A percentile compares a stretch with the other conserved stretches of the same genome.
These are phyloP conservation scores for Ampelomyces quisqualis DNA, from an alignment of 2,329 filamentous ascomycete species.

Conservation along the genomic window DNA sequence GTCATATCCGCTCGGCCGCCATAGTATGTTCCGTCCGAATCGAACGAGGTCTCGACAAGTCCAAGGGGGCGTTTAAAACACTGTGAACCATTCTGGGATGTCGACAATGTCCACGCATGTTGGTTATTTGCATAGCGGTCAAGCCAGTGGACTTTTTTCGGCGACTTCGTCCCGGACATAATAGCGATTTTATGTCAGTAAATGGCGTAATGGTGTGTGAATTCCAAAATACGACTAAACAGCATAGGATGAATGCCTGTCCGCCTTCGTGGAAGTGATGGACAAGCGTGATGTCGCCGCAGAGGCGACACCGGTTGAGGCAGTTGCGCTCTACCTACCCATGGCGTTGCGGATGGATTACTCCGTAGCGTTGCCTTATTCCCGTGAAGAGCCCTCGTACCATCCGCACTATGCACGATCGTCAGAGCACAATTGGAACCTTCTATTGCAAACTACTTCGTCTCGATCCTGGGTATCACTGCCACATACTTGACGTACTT, in stretches of 20 bases:
- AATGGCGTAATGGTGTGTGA: too few species aligned
- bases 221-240: too few species aligned
- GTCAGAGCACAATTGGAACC: not conserved
- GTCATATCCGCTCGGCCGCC: slow-evolving; percentile 51
- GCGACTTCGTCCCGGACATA: not conserved
- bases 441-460: not conserved
- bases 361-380: not conserved
- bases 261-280: too few species aligned
- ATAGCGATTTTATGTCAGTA: too few species aligned
- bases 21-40: slow-evolving; percentile 47
- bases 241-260: too few species aligned
- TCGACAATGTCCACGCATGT: slow-evolving; percentile 40
- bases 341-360: not conserved
- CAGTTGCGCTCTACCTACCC: not conserved
- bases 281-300: not conserved
- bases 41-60: slow-evolving; percentile 49
- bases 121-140: slow-evolving; percentile 42
- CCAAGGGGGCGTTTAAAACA: slow-evolving; percentile 45
- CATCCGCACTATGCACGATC: not conserved
- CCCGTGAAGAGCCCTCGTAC: not conserved
- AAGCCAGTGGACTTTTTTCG: slow-evolving; percentile 36
- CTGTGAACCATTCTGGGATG: slow-evolving; percentile 14
- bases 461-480: not conserved
- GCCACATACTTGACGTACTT: not conserved
- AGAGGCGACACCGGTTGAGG: too few species aligned